Evolutionary conservation across 495 filamentous ascomycete genomes (phyloP), one percentile per base, ranked within the genome.

Genomic region (Apodospora peruviana): DNA sequence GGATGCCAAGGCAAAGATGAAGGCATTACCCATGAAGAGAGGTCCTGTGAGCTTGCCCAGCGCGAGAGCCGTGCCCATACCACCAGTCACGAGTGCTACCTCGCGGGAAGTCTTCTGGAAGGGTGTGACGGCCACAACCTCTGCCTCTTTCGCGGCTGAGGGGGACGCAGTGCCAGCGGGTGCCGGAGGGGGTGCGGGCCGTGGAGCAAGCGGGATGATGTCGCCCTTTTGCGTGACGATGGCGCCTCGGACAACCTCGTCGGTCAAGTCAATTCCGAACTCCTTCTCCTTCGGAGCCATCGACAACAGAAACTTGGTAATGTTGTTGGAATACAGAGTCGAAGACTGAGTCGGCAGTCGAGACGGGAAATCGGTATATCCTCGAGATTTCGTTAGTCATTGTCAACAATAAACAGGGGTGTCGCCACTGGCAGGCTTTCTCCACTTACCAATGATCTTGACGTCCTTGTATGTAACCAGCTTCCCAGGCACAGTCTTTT

Each of bases 291-390:
- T 71, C 2, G 87, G 84, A 9, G 80, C 68, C 74, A 91, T 86
- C 2, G 86, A 90, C 23, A 91, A 72, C 8, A 91, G 75, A 55
- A 84, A 84, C 60, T 90, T 91, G 49, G 82, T 87, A 56, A 91
- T 88, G 55, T 91, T 91, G 74, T 91, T 91, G 16, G 85, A 88
- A 67, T 90, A 91, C 20, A 91, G 67, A 1, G 86, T 89, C 4
- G 86, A 90, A 0, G 86, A 84, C 57, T 91, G 87, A 19, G 86
- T 90, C 0, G 87, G 85, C 7, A 91, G 72, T 17, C 86, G 76
- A 5, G 87, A 90, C 0, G 87, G 87, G 36, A 90, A 68, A 66
- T 91, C 86, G 38, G 86, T 91, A 64, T 91, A 90, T 17, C 86
- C 82, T 84, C 43, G 0, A 58, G 32, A 18, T 2, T 7, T 11